These are phyloP conservation scores for Lepraria neglecta DNA, from an alignment of 495 filamentous ascomycete genomes.

Conservation along the genomic window DNA sequence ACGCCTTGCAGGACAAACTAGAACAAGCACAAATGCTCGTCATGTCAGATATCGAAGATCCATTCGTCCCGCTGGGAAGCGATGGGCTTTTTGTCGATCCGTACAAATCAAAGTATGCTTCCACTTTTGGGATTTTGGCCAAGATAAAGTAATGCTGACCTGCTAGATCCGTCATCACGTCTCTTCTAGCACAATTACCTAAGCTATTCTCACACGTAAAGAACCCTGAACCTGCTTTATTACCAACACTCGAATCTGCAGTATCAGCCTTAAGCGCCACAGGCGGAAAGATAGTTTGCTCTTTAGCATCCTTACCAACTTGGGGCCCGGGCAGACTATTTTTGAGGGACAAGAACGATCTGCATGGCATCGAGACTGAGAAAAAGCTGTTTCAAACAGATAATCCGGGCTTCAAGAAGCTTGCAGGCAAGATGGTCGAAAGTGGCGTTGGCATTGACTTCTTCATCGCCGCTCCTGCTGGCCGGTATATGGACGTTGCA, in stretches of 20 bases:
- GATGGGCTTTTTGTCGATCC: constrained; percentile 95
- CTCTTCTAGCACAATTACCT: constrained; percentile 73
- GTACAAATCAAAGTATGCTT: constrained; percentile 71
- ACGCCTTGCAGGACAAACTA: constrained; percentile 51
- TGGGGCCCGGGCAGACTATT: constrained; percentile 82
- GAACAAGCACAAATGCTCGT: constrained; percentile 97
- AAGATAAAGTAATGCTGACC: constrained; percentile 11
- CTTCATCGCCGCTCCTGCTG: constrained; percentile 84
- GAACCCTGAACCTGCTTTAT: constrained; percentile 78
- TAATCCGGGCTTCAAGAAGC: constrained; percentile 73
- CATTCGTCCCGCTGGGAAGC: constrained; percentile 79
- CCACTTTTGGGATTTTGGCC: background rate
- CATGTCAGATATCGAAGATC: constrained; percentile 96
- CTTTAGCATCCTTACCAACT: constrained; percentile 74
- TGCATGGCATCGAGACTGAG: constrained; percentile 81
- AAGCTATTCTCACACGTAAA: constrained; percentile 78
- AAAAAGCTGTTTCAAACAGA: constrained; percentile 89
- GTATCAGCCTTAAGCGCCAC: constrained; percentile 73
- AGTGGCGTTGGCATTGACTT: constrained; percentile 85
- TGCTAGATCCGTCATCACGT: constrained; percentile 66
- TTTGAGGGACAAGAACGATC: constrained; percentile 79
- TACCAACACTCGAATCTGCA: constrained; percentile 77
- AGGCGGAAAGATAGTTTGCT: constrained; percentile 89
- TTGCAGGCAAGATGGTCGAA: constrained; percentile 81
- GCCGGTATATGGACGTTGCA: constrained; percentile 88